phyloP scores from a whole-genome alignment of 2,329 filamentous ascomycete species.

The Colletotrichum navitas region DNA sequence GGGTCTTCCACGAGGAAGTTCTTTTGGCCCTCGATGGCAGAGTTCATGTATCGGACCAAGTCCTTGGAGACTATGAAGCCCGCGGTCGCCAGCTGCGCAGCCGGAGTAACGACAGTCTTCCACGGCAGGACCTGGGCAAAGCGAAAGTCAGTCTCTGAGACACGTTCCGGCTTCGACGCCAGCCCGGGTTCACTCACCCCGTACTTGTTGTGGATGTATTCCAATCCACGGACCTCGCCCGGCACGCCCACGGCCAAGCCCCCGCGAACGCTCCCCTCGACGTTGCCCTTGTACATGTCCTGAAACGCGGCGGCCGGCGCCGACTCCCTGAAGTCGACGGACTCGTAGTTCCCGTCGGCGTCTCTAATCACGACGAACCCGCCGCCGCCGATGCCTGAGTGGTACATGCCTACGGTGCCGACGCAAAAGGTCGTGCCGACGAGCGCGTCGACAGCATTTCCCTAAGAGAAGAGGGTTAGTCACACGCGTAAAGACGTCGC shows the following conservation, averaged over 20 bases:
- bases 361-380: conserved; percentile 88
- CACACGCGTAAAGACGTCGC: not conserved
- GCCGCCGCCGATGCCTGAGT: conserved; percentile 87
- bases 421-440: conserved; percentile 82
- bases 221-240: conserved; percentile 82
- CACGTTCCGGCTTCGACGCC: not conserved
- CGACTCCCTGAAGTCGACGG: conserved; percentile 90
- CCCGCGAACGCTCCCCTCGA: conserved; percentile 74
- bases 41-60: conserved; percentile 78
- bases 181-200: conserved; percentile 59
- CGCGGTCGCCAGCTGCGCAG: conserved; percentile 78
- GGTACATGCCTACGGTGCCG: conserved; percentile 81
- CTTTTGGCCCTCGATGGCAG: conserved; percentile 52
- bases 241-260: conserved; percentile 81
- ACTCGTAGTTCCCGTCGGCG: conserved; percentile 81
- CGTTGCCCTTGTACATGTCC: conserved; percentile 86
- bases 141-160: not conserved
- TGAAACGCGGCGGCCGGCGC: conserved; percentile 85
- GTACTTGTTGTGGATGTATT: conserved; percentile 81
- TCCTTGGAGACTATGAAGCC: conserved; percentile 83
- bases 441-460: conserved; percentile 82
- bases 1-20: conserved; percentile 82
- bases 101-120: conserved; percentile 79
- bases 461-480: conserved; percentile 53
- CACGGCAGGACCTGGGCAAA: conserved; percentile 69